A percentile compares a stretch with the other conserved stretches of the same genome.
Conservation (phyloP, 2,329 filamentous ascomycete genomes). For the Podosphaera leucotricha region DNA sequence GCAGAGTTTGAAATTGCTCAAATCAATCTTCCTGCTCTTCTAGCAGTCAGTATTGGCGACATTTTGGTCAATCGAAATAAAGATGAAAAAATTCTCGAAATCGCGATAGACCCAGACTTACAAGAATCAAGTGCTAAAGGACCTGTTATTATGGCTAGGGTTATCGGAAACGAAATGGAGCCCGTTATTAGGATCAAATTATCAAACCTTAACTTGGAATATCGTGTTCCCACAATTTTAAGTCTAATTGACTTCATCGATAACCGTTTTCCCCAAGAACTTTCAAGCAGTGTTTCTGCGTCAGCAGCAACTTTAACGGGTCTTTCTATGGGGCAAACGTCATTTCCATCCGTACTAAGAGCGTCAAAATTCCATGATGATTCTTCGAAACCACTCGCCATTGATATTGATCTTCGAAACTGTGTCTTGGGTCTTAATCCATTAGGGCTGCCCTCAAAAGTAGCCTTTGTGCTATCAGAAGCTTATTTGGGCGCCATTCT, state of each 20-base stretch:
- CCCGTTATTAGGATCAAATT: conserved; percentile 74
- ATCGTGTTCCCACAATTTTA: conserved; percentile 63
- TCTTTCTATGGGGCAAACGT: conserved; percentile 5
- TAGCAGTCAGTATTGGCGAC: conserved; percentile 50
- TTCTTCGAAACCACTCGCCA: conserved; percentile 31
- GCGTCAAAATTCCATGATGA: not conserved
- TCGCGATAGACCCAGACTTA: conserved; percentile 15
- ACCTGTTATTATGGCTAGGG: conserved; percentile 62
- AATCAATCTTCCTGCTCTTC: conserved; percentile 61
- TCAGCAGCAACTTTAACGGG: conserved; percentile 49
- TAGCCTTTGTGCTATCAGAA: conserved; percentile 56
- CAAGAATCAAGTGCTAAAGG: conserved; percentile 16
- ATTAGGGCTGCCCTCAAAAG: conserved; percentile 47
- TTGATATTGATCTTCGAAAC: conserved; percentile 58
- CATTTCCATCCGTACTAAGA: not conserved
- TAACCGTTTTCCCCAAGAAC: conserved; percentile 44
- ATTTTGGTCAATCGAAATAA: conserved; percentile 39
- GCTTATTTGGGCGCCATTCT: conserved; percentile 46
- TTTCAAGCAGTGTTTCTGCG: conserved; percentile 51
- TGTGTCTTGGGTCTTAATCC: conserved; percentile 73
- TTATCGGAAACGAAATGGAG: conserved; percentile 87
- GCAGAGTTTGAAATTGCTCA: conserved; percentile 49
- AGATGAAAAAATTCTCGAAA: conserved; percentile 47
- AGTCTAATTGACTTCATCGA: conserved; percentile 49
- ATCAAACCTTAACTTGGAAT: conserved; percentile 67